Evolutionary conservation across 1,284 basidiomycete genomes (phyloP).

Genomic region (Ceratobasidium theobromae): DNA sequence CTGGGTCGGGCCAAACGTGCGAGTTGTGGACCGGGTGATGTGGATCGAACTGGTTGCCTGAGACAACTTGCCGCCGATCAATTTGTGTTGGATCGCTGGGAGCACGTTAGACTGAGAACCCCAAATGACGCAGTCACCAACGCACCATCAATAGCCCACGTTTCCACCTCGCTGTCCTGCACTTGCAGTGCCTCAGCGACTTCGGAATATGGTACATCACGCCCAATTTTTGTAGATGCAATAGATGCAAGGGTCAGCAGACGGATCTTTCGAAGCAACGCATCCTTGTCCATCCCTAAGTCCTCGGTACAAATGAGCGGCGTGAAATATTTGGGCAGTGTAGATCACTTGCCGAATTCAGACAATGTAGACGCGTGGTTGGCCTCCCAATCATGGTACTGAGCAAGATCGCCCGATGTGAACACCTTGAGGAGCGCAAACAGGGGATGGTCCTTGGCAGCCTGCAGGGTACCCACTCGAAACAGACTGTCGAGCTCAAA

Average conservation of each 20-base stretch:
- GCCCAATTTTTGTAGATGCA: conserved; percentile 73
- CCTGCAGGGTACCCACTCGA: conserved; percentile 70
- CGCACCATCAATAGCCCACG: conserved; percentile 89
- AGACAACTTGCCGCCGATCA: conserved; percentile 82
- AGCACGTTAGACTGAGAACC: not conserved
- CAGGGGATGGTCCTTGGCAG: conserved; percentile 66
- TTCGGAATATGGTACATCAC: conserved; percentile 72
- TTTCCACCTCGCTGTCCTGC: conserved; percentile 72
- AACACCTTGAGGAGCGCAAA: conserved; percentile 73
- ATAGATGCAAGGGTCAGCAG: conserved; percentile 79
- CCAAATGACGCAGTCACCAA: conserved; percentile 11
- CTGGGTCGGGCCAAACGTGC: conserved; percentile 74
- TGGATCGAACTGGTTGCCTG: conserved; percentile 77
- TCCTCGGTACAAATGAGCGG: not conserved
- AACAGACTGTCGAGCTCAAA: conserved; percentile 85
- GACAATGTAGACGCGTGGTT: conserved; percentile 56
- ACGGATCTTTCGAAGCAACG: conserved; percentile 79
- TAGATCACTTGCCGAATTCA: conserved; percentile 40
- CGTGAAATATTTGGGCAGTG: not conserved
- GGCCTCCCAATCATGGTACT: conserved; percentile 65
- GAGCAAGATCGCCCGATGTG: conserved; percentile 63
- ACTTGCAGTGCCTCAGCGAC: conserved; percentile 73
- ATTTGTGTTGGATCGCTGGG: conserved; percentile 79
- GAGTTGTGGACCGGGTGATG: conserved; percentile 74
- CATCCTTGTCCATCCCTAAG: conserved; percentile 54